Conservation (phyloP, 495 filamentous ascomycete genomes). For the Lasiosphaeria ovina region DNA sequence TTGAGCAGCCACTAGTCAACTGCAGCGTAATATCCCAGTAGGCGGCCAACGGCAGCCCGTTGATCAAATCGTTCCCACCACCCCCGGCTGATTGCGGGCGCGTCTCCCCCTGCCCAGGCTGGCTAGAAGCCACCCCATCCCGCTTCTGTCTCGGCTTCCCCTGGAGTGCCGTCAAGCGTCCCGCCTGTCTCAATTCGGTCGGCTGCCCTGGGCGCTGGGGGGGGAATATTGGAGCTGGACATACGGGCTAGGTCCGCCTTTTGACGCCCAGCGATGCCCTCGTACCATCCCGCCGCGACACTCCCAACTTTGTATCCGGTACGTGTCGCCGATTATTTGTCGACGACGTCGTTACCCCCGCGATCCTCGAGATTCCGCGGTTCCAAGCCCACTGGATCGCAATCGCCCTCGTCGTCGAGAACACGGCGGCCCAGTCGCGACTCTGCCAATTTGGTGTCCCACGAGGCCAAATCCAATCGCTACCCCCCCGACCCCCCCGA, state of each 20-base stretch:
- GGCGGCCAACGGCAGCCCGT: slow-evolving; percentile 22
- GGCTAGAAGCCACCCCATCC: slow-evolving; percentile 16
- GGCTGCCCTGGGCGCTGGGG: slow-evolving; percentile 10
- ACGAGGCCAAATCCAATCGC: background rate
- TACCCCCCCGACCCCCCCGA: background rate
- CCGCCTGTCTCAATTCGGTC: slow-evolving; percentile 27
- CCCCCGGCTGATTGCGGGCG: slow-evolving; percentile 25
- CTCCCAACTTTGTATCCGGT: slow-evolving; percentile 20
- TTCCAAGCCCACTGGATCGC: background rate
- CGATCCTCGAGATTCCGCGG: background rate
- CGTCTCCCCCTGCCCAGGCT: slow-evolving; percentile 6
- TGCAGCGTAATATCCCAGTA: slow-evolving; percentile 10
- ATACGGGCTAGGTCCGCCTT: slow-evolving; percentile 6
- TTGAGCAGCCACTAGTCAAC: slow-evolving; percentile 10
- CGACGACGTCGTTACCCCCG: slow-evolving; percentile 13
- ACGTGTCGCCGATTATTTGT: slow-evolving; percentile 8
- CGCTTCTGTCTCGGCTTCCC: slow-evolving; percentile 31
- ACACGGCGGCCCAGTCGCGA: background rate
- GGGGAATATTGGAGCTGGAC: slow-evolving; percentile 11
- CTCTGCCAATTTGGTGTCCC: background rate
- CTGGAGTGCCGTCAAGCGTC: slow-evolving; percentile 18
- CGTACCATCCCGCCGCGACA: slow-evolving; percentile 24
- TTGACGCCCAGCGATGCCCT: slow-evolving; percentile 27
- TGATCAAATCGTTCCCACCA: slow-evolving; percentile 18
- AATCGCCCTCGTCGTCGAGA: no score